A percentile compares a stretch with the other conserved stretches of the same genome.
These are phyloP conservation scores for Rhodomyrtus tomentosa DNA, from an alignment of 345 rosid genomes.

Conservation along the genomic window DNA sequence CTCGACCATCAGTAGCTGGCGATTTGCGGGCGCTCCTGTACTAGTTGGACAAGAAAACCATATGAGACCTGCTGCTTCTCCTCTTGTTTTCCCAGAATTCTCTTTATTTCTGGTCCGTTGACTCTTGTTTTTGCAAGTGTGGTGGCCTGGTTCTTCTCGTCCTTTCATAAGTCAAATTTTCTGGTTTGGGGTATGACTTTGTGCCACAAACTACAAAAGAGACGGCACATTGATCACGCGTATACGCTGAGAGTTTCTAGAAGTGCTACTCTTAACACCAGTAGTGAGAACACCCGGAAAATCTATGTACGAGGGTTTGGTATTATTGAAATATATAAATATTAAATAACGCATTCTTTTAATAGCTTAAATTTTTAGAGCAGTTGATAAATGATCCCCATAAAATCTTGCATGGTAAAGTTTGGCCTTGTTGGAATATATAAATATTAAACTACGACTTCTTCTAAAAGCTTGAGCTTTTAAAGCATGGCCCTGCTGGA, in stretches of 20 bases:
- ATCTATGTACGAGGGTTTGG: background rate
- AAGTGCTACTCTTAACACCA: background rate
- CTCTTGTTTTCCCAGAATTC: background rate
- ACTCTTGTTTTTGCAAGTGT: background rate
- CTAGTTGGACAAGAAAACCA: background rate
- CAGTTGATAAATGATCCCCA: no score
- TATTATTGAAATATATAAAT: no score
- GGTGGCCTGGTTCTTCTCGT: background rate
- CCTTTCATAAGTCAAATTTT: background rate
- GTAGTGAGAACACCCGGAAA: background rate
- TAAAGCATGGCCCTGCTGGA: no score
- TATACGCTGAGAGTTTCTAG: background rate
- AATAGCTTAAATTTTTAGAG: no score
- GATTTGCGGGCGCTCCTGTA: background rate
- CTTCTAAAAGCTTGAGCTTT: no score
- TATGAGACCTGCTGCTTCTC: background rate
- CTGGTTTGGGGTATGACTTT: background rate
- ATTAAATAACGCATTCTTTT: no score
- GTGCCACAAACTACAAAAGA: background rate
- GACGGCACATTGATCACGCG: background rate
- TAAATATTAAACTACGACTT: no score
- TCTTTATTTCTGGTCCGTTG: background rate
- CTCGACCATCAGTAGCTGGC: background rate
- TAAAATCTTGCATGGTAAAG: no score
- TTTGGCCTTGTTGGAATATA: no score